Evolutionary conservation across 2,329 filamentous ascomycete species (phyloP).

Genomic region (Tolypocladium sp.): DNA sequence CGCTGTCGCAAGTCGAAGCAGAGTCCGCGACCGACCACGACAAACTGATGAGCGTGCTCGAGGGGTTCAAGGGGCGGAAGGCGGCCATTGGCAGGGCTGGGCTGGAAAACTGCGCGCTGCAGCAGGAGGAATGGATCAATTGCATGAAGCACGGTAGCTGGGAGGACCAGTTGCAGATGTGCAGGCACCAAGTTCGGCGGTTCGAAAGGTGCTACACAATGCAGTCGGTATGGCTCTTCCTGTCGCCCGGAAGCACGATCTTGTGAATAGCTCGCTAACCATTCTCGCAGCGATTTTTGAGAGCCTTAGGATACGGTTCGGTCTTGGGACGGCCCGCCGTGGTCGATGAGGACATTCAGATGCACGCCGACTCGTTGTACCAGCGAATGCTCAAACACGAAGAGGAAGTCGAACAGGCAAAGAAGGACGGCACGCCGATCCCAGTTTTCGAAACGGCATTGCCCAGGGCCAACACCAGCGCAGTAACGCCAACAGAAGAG

Average conservation of each 20-base stretch:
- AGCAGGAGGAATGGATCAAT: conserved; percentile 72
- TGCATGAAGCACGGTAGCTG: conserved; percentile 71
- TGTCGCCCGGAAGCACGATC: not conserved
- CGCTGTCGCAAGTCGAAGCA: conserved; percentile 60
- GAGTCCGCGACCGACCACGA: conserved; percentile 68
- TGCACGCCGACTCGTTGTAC: conserved; percentile 89
- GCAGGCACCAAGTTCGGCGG: conserved; percentile 62
- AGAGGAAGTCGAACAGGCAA: conserved; percentile 59
- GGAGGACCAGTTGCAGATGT: conserved; percentile 67
- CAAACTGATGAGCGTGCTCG: conserved; percentile 69
- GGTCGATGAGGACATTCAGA: conserved; percentile 81
- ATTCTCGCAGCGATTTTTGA: conserved; percentile 62
- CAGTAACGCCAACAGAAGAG: conserved; percentile 28
- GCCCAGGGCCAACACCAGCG: conserved; percentile 17
- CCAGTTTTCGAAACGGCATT: conserved; percentile 53
- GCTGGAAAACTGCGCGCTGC: conserved; percentile 85
- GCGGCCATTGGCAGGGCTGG: conserved; percentile 70
- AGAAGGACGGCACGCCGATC: conserved; percentile 46
- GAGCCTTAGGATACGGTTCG: conserved; percentile 79
- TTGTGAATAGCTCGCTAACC: not conserved
- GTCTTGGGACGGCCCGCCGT: conserved; percentile 53
- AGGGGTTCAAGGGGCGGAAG: conserved; percentile 76
- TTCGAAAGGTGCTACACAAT: conserved; percentile 86
- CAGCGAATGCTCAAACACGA: conserved; percentile 83
- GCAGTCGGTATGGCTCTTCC: conserved; percentile 55